Conservation (phyloP, 169 alveolate species). For the Plasmodium fragile region DNA sequence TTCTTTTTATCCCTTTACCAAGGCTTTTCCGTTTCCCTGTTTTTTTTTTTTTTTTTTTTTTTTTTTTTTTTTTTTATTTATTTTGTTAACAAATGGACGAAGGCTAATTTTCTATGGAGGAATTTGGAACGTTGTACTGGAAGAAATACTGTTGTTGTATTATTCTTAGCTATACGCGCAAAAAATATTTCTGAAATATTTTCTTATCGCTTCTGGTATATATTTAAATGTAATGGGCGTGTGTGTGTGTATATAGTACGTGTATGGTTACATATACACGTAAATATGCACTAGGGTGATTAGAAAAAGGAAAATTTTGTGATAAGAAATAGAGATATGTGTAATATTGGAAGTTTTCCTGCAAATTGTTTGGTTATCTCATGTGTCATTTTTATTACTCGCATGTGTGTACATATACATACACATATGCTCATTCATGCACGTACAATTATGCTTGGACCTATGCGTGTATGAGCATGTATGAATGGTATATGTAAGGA, state of each 20-base stretch:
- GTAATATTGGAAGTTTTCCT: slow-evolving; percentile 17
- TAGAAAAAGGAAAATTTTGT: background rate
- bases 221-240: background rate
- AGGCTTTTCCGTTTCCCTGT: background rate
- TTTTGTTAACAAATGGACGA: slow-evolving; percentile 9
- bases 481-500: background rate
- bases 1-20: slow-evolving; percentile 5
- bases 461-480: background rate
- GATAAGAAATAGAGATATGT: background rate
- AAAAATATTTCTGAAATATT: slow-evolving; percentile 17
- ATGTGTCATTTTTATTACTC: background rate
- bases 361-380: slow-evolving; percentile 1
- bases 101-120: slow-evolving; percentile 19
- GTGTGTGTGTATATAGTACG: background rate
- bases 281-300: background rate
- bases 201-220: slow-evolving; percentile 22
- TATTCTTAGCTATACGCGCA: background rate
- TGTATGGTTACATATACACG: background rate
- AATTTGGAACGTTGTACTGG: slow-evolving; percentile 16
- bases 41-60: slow-evolving; percentile 30
- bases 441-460: slow-evolving; percentile 11
- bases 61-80: background rate
- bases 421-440: slow-evolving; percentile 18
- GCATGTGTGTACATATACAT: slow-evolving; percentile 4
- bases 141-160: slow-evolving; percentile 5